Conservation (phyloP, 257 asterid species). For the Solanum bulbocastanum region DNA sequence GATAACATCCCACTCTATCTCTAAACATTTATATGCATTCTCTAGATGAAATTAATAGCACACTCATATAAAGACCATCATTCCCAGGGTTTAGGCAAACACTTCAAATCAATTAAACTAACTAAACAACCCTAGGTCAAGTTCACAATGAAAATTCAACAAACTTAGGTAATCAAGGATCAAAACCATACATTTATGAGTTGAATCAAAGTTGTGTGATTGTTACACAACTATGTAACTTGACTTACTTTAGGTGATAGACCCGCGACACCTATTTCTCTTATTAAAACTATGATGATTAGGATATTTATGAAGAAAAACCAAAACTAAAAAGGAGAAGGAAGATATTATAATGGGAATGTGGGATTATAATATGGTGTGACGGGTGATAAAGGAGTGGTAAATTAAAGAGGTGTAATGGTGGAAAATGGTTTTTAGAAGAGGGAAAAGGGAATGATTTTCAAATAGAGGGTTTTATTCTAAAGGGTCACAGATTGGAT, state of each 20-base stretch:
- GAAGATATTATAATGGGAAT: background rate
- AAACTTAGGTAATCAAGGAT: background rate
- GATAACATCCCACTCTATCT: background rate
- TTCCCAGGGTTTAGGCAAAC: too few species aligned
- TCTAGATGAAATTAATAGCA: too few species aligned
- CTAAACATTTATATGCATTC: background rate
- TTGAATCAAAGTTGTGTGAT: background rate
- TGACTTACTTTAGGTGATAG: background rate
- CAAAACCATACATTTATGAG: background rate
- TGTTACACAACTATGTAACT: background rate
- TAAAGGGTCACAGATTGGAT: background rate
- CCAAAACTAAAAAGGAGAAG: too few species aligned
- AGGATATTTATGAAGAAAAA: background rate
- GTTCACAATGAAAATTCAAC: background rate
- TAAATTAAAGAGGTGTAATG: background rate
- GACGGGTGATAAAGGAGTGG: background rate
- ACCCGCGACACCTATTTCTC: background rate
- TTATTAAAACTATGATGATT: too few species aligned
- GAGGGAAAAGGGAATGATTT: background rate
- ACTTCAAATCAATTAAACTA: too few species aligned
- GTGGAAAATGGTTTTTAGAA: background rate
- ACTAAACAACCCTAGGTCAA: background rate
- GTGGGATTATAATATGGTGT: background rate
- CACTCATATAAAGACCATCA: too few species aligned
- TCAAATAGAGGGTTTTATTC: background rate